A percentile compares a stretch with the other conserved stretches of the same genome.
These are phyloP conservation scores for Leccinellum rugosiceps DNA, from an alignment of 768 basidiomycete species.

Conservation along the genomic window DNA sequence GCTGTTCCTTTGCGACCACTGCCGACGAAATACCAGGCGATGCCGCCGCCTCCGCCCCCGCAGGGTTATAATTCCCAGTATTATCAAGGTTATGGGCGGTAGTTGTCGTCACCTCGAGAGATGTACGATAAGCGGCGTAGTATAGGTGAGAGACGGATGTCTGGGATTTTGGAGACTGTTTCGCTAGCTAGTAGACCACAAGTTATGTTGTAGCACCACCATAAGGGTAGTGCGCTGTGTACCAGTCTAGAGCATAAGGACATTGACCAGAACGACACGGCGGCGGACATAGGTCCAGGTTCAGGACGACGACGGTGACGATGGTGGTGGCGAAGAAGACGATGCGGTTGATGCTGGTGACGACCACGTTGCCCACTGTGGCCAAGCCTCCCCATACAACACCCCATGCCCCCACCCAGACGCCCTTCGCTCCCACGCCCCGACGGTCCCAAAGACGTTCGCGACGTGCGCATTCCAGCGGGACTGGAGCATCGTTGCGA, in stretches of 20 bases:
- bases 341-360: neutral
- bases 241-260: neutral
- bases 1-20: slow-evolving; percentile 10
- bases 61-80: slow-evolving; percentile 28
- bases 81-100: slow-evolving; percentile 33
- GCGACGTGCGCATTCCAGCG: slow-evolving; percentile 30
- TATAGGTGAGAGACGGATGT: neutral
- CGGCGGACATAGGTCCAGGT: neutral
- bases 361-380: neutral
- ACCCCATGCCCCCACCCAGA: slow-evolving; percentile 45
- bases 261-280: neutral
- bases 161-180: neutral
- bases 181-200: neutral
- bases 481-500: slow-evolving; percentile 46
- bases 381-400: slow-evolving; percentile 38
- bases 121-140: neutral
- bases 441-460: slow-evolving; percentile 40
- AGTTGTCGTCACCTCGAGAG: neutral
- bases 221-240: neutral
- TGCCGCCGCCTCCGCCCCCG: slow-evolving; percentile 33
- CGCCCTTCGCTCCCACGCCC: slow-evolving; percentile 44
- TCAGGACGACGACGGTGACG: neutral
- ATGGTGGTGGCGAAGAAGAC: neutral
- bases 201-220: neutral
- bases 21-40: slow-evolving; percentile 25